Base-by-base conservation (phyloP, 1,284 basidiomycete genomes). In the Schizophyllum amplum region DNA sequence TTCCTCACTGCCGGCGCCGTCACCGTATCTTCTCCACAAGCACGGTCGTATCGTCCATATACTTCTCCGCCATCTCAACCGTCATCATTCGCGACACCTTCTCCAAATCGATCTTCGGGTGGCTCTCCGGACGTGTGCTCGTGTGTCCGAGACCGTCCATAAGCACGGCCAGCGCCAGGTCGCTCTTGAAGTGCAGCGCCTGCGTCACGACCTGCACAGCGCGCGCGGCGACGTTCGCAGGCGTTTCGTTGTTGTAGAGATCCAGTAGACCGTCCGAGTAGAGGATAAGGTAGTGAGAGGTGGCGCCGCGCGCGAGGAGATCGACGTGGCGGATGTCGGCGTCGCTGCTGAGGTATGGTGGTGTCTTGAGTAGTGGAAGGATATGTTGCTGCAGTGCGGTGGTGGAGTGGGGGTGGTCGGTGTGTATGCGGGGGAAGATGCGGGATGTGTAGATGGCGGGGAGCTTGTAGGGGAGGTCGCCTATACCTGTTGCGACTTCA, bases 381-480 rank as follows among this genome's bases (percentile, higher is more conserved):
- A 62, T 60, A 17, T 42, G 33, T 20, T 62, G 59, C 42, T 33
- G 54, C 21, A 61, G 48, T 9, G 48, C 55, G 24, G 57, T 61
- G 54, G 53, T 26, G n/a, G 59, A 56, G 48, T 60, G 33, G 17
- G 53, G 59, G 61, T 70, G 68, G 20, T 64, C 65, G 17, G 68
- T 63, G 25, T 62, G 55, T 25, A 66, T 57, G 47, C 68, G 62
- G 25, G 67, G 58, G 57, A 74, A 72, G 25, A 75, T 60, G 7
- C 68, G 67, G 1, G 62, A 50, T 15, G 72, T 71, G 57, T 69
- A 73, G 47, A 65, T 60, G 1, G 62, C 54, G 2, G 72, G 70
- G 13, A 73, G 67, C 55, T 72, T 73, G 65, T 71, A 75, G 1
- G 63, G 58, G 46, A 67, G 66, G 60, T 75, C 72, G 26, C 73